Conservation (phyloP, 441 rosid genomes). For the Gossypium laxum region DNA sequence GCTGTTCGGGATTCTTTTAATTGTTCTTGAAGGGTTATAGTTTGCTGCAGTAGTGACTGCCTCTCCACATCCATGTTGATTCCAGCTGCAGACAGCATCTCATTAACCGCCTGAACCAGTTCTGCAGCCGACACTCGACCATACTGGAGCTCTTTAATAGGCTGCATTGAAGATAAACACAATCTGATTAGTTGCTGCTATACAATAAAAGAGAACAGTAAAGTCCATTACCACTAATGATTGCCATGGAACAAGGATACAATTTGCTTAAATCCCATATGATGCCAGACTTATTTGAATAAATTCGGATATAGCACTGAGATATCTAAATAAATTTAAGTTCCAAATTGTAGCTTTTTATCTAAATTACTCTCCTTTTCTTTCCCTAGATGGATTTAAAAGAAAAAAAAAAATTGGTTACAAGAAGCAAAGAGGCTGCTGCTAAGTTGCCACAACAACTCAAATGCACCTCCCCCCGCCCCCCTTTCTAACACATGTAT, state of each 20-base stretch:
- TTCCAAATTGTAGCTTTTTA: neutral
- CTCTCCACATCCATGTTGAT: conserved; percentile 71
- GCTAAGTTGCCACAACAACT: neutral
- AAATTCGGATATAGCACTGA: neutral
- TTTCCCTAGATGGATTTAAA: neutral
- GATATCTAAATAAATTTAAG: neutral
- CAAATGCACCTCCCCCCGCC: neutral
- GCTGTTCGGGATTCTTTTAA: conserved; percentile 71
- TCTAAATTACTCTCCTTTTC: neutral
- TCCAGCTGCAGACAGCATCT: conserved; percentile 94
- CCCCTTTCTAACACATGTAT: neutral
- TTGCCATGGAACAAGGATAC: neutral
- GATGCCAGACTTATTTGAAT: neutral
- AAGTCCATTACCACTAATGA: neutral
- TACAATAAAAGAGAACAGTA: neutral
- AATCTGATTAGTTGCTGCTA: neutral
- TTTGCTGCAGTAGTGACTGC: conserved; percentile 65
- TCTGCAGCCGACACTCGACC: conserved; percentile 81
- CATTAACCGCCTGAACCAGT: conserved; percentile 79
- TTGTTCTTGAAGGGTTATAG: conserved; percentile 66
- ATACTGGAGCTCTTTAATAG: conserved; percentile 43
- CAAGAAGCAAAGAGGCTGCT: neutral
- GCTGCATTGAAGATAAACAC: conserved; percentile 33
- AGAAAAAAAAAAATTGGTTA: neutral
- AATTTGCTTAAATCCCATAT: neutral